Base-by-base conservation (phyloP, 2,329 filamentous ascomycete species). In the Neophaeococcomyces mojaviensis region DNA sequence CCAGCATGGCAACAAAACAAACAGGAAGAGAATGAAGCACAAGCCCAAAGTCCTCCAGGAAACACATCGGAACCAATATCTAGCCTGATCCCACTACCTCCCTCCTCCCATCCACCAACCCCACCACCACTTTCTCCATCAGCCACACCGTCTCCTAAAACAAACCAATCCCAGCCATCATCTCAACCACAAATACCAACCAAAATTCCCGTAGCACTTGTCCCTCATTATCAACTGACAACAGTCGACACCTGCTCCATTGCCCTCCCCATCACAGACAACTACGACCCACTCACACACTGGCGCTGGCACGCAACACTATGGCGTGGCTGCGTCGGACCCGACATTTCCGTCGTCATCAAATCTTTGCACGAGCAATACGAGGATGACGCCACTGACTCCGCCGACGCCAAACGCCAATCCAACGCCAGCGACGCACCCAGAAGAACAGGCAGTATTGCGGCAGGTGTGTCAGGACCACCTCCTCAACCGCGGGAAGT, bases 251-350 rank as follows among this genome's bases (percentile, higher is more conserved):
- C 74, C 39, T 90, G 84, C 61, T 85, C 88, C 1, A 79, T 78
- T 45, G 71, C 74, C 12, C 80, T 89, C 35, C 83, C 85, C 1
- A 88, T 94, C 54, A 70, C 74, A 15, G 88, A 94, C 60, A 73
- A 76, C 5, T 95, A 94, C 63, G 77, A 80, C 13, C 81, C 86
- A 0, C 76, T 85, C n/a, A 88, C 94, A 58, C 90, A 97, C 67
- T 97, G 90, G 88, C 86, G 94, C 64, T 97, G 90, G 90, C 88
- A 92, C 72, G 90, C 90, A 30, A 90, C 86, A 35, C 76, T 96
- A 18, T 97, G 90, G 90, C 81, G 89, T 8, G 87, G 88, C 8
- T 84, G 86, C 44, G 75, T 89, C 1, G 87, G 85, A 0, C 81
- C 90, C 0, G 90, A 97, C 50, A 64, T 71, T 42, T 71, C 68